These are phyloP conservation scores for Eucommia ulmoides DNA, from an alignment of 257 asterid species.

Conservation along the genomic window DNA sequence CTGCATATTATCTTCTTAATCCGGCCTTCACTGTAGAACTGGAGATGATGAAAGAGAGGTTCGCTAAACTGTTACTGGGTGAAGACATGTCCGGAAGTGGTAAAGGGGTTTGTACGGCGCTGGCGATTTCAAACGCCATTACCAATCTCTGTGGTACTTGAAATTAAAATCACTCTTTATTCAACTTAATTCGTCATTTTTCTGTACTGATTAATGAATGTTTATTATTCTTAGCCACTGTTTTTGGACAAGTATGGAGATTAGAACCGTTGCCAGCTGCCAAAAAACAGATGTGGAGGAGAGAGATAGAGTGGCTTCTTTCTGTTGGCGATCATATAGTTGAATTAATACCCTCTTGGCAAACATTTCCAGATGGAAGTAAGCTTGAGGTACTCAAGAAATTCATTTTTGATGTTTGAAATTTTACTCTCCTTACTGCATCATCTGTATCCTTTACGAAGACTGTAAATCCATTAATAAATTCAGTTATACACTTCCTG, in stretches of 20 bases:
- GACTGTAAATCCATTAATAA: not conserved
- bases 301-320: conserved; percentile 79
- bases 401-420: too few species aligned
- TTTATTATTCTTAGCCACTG: conserved; percentile 48
- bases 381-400: conserved; percentile 78
- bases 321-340: conserved; percentile 64
- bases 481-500: too few species aligned
- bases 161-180: too few species aligned
- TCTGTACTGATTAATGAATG: too few species aligned
- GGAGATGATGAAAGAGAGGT: conserved; percentile 84
- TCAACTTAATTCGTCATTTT: too few species aligned
- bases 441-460: not conserved
- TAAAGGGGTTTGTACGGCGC: conserved; percentile 75
- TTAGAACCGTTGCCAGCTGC: conserved; percentile 63
- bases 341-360: conserved; percentile 67
- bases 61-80: conserved; percentile 69
- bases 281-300: conserved; percentile 69
- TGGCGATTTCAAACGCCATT: conserved; percentile 77
- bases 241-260: conserved; percentile 89
- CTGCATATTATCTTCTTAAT: not conserved
- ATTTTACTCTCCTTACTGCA: too few species aligned
- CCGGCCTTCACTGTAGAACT: conserved; percentile 20
- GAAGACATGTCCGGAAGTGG: conserved; percentile 96
- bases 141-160: conserved; percentile 69
- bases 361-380: conserved; percentile 67